These are phyloP conservation scores for Balakata baccata DNA, from an alignment of 345 rosid genomes.

Conservation along the genomic window DNA sequence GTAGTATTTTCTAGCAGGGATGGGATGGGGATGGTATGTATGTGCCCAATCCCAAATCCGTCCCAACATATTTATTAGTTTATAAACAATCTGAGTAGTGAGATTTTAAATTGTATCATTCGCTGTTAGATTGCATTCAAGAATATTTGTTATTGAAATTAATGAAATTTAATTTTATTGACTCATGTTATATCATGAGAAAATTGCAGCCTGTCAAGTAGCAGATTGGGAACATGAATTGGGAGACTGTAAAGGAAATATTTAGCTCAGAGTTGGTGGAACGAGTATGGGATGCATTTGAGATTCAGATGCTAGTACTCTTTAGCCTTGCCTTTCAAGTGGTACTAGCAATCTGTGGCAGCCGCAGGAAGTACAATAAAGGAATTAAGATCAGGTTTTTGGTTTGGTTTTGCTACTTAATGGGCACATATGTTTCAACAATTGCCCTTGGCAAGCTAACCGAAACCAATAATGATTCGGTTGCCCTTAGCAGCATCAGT, in stretches of 20 bases:
- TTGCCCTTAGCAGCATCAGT: not conserved
- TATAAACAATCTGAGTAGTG: too few species aligned
- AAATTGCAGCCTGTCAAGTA: too few species aligned
- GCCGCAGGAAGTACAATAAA: conserved; percentile 21
- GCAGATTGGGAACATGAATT: not conserved
- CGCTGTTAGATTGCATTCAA: too few species aligned
- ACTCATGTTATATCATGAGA: too few species aligned
- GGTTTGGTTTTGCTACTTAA: conserved; percentile 20
- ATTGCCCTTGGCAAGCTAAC: conserved; percentile 29
- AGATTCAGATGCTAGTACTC: conserved; percentile 17
- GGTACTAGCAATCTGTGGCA: conserved; percentile 20
- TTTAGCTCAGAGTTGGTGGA: conserved; percentile 2
- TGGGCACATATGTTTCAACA: conserved; percentile 17
- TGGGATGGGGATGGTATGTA: too few species aligned
- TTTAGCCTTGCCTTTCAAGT: conserved; percentile 15
- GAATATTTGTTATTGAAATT: too few species aligned
- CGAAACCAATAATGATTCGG: conserved; percentile 1
- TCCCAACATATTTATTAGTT: too few species aligned
- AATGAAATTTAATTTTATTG: not conserved
- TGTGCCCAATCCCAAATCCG: too few species aligned
- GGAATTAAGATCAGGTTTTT: not conserved
- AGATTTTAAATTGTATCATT: too few species aligned
- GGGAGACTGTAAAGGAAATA: conserved; percentile 10
- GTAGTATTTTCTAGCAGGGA: too few species aligned
- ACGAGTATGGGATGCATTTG: conserved; percentile 23